Base-by-base conservation (phyloP, 108 stramenopile species). In the Skeletonema marinoi region DNA sequence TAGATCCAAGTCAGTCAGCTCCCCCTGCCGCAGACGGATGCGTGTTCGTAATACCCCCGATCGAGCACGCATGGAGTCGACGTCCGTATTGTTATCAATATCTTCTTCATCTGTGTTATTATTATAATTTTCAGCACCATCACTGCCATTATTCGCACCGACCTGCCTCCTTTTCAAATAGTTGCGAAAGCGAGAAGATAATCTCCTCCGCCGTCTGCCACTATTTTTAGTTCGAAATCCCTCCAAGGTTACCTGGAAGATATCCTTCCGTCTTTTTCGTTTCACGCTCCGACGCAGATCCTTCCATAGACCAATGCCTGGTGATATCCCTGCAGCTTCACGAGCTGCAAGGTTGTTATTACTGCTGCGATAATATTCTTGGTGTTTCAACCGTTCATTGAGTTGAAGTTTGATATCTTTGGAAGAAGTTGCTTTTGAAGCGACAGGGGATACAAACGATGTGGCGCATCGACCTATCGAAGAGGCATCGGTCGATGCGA, bases 41-140 rank as follows among this genome's bases (percentile, higher is more conserved):
- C 68, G 32, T 30, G 73, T 80, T 21, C 88, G 82, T 12, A 89
- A 60, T 7, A 87, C 84, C 54, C 80, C 88, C n/a, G 88, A 85
- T 42, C 82, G 61, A 13, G 88, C 85, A 42, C 68, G 70, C 70
- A 87, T 75, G 1, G 69, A 78, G 73, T 89, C 86, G 7, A 81
- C 60, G 19, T 60, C 72, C 6, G 32, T 65, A 2, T 66, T 25
- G 36, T 39, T 51, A n/a, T 36, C 35, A 9, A 68, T 66, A 48
- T 72, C 65, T 2, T 71, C 60, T 0, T 63, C 58, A 9, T 62
- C 66, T 25, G 11, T 0, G 3, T 46, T 46, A 16, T n/a, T 46
- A 4, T 16, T 46, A 14, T 59, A 46, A 41, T 39, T 35, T n/a
- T 68, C 62, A 2, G 17, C n/a, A 38, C 39, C 61, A 3, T 33